Evolutionary conservation across 345 rosid species (phyloP).

Genomic region (Populus simonii): DNA sequence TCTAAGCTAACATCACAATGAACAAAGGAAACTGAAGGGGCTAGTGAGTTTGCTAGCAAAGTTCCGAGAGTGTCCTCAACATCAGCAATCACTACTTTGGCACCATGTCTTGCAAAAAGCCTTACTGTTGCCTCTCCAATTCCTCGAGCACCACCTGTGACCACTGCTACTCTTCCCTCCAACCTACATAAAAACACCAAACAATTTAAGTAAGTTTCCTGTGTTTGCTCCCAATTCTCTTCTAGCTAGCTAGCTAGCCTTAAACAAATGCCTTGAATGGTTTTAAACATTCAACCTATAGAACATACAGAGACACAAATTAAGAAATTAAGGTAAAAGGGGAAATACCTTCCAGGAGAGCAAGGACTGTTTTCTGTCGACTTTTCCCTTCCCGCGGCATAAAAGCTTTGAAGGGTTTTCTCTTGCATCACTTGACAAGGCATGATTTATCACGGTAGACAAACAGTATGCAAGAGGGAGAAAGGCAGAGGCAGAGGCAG

Average conservation of each 20-base stretch:
- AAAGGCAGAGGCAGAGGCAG: background rate
- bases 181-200: slow-evolving; percentile 35
- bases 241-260: no score
- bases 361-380: slow-evolving; percentile 22
- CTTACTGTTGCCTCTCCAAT: slow-evolving; percentile 73
- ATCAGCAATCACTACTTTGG: slow-evolving; percentile 75
- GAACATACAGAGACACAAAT: background rate
- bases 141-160: slow-evolving; percentile 84
- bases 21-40: slow-evolving; percentile 49
- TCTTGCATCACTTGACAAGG: slow-evolving; percentile 54
- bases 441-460: slow-evolving; percentile 27
- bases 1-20: slow-evolving; percentile 69
- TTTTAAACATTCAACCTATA: no score
- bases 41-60: slow-evolving; percentile 41
- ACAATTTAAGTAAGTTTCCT: background rate
- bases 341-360: slow-evolving; percentile 48
- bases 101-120: slow-evolving; percentile 68
- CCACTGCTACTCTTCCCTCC: slow-evolving; percentile 74
- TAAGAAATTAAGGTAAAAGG: background rate
- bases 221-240: no score
- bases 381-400: slow-evolving; percentile 36
- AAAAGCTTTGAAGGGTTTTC: slow-evolving; percentile 41
- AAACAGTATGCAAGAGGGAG: background rate
- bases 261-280: background rate
- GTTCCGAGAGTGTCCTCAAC: slow-evolving; percentile 51